A percentile compares a stretch with the other conserved stretches of the same genome.
Conservation (phyloP, 495 filamentous ascomycete species). For the Staphylotrichum longicolle region DNA sequence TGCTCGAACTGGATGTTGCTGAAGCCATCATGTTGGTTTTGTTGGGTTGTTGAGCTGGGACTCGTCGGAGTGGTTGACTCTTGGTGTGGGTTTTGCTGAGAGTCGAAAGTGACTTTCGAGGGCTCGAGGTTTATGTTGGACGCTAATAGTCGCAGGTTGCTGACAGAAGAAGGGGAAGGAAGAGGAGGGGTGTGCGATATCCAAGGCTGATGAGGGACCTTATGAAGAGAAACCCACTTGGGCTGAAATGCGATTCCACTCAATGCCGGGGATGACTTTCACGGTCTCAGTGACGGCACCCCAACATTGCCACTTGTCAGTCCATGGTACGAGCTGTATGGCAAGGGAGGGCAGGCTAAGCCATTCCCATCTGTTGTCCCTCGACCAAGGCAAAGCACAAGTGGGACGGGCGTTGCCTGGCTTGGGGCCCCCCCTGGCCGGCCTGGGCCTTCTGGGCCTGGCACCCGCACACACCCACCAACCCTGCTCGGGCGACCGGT, state of each 20-base stretch:
- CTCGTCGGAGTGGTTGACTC: not conserved
- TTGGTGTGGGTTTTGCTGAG: slow-evolving; percentile 9
- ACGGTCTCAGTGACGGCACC: slow-evolving; percentile 36
- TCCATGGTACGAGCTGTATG: slow-evolving; percentile 35
- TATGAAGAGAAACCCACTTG: slow-evolving; percentile 33
- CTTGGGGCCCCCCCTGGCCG: slow-evolving; percentile 14
- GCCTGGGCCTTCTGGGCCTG: slow-evolving; percentile 20
- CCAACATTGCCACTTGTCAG: slow-evolving; percentile 44
- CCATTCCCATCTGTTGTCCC: slow-evolving; percentile 34
- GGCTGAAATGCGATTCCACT: slow-evolving; percentile 39
- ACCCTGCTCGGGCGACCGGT: slow-evolving; percentile 24
- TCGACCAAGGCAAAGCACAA: slow-evolving; percentile 22
- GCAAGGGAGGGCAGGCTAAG: slow-evolving; percentile 34
- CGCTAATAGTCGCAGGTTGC: slow-evolving; percentile 11
- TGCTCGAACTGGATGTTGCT: slow-evolving; percentile 27
- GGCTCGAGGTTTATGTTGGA: slow-evolving; percentile 8
- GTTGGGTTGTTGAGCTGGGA: slow-evolving; percentile 6
- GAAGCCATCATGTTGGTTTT: slow-evolving; percentile 34
- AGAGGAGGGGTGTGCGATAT: slow-evolving; percentile 17
- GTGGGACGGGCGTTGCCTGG: slow-evolving; percentile 30
- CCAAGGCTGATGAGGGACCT: slow-evolving; percentile 22
- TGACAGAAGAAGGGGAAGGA: slow-evolving; percentile 18
- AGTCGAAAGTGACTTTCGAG: not conserved
- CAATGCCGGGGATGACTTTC: slow-evolving; percentile 26
- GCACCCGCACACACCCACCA: slow-evolving; percentile 15